Evolutionary conservation across 192 early-diverging fungal genomes (phyloP).

Genomic region (Coemansia sp.): DNA sequence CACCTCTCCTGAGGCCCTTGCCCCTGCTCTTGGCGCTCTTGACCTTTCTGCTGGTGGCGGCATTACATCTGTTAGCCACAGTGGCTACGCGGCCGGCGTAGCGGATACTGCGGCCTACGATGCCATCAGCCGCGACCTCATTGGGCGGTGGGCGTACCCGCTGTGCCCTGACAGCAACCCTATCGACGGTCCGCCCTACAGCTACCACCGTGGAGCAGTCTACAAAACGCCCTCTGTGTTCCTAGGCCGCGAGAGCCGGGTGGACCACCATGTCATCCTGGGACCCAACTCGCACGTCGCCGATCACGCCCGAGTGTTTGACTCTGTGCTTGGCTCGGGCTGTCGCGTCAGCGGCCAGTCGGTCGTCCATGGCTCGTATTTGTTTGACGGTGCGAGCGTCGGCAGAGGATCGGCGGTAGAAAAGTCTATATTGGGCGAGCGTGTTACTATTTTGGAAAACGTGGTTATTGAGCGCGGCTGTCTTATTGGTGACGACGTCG

Average conservation of each 20-base stretch:
- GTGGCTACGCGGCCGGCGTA: conserved; percentile 65
- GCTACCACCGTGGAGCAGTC: conserved; percentile 73
- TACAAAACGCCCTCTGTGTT: conserved; percentile 81
- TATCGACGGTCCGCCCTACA: conserved; percentile 66
- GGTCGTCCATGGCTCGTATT: conserved; percentile 75
- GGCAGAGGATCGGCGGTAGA: conserved; percentile 66
- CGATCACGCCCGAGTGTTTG: conserved; percentile 63
- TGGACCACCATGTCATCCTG: conserved; percentile 80
- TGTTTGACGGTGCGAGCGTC: conserved; percentile 79
- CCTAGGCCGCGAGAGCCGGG: conserved; percentile 61
- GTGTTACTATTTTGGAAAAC: conserved; percentile 64
- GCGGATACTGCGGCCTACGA: conserved; percentile 65
- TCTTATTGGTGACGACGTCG: conserved; percentile 64
- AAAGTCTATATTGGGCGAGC: conserved; percentile 73
- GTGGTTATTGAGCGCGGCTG: conserved; percentile 72
- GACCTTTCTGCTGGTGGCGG: neutral
- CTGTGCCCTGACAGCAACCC: conserved; percentile 89
- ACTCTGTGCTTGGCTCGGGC: conserved; percentile 82
- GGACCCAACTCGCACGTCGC: conserved; percentile 77
- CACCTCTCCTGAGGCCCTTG: neutral
- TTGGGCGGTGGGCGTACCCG: conserved; percentile 92
- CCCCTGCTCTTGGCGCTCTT: neutral
- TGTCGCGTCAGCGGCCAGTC: conserved; percentile 81
- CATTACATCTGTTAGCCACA: conserved; percentile 9
- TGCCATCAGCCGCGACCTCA: conserved; percentile 72